These are phyloP conservation scores for Neckera pumila DNA, from an alignment of 225 moss, liverwort and hornwort genomes.

Conservation along the genomic window DNA sequence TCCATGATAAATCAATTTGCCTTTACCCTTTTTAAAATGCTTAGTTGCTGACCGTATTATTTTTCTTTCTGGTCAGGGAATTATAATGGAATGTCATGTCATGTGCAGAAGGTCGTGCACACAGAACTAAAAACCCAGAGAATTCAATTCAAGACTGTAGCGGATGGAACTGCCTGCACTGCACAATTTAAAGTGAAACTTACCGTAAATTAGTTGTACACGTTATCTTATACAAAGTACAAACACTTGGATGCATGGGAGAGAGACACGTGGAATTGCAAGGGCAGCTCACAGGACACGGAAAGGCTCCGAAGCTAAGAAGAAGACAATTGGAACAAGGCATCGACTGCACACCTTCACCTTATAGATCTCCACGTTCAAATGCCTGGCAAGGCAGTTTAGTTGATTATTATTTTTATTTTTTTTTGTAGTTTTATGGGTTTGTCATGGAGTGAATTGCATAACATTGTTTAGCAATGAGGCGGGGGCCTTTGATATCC, in stretches of 20 bases:
- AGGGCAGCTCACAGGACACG: neutral
- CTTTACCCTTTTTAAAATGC: neutral
- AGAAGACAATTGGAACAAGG: neutral
- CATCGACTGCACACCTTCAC: neutral
- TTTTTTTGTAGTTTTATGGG: neutral
- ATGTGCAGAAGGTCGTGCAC: neutral
- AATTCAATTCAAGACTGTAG: neutral
- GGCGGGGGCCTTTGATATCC: neutral
- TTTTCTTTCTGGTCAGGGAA: neutral
- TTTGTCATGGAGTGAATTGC: neutral
- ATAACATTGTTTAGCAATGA: neutral
- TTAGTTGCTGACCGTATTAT: too few relatives aligned
- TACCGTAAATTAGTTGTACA: neutral
- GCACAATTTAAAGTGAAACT: neutral
- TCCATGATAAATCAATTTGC: neutral
- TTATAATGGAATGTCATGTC: neutral
- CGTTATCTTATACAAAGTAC: neutral
- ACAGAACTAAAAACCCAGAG: neutral
- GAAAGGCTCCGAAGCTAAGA: neutral
- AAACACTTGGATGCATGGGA: neutral
- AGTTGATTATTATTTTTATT: neutral
- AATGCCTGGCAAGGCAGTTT: neutral
- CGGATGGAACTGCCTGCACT: neutral
- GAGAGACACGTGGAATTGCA: neutral
- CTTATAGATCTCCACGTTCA: neutral